Conservation (phyloP, 176 grass and related monocot species). For the Pontederia crassipes region DNA sequence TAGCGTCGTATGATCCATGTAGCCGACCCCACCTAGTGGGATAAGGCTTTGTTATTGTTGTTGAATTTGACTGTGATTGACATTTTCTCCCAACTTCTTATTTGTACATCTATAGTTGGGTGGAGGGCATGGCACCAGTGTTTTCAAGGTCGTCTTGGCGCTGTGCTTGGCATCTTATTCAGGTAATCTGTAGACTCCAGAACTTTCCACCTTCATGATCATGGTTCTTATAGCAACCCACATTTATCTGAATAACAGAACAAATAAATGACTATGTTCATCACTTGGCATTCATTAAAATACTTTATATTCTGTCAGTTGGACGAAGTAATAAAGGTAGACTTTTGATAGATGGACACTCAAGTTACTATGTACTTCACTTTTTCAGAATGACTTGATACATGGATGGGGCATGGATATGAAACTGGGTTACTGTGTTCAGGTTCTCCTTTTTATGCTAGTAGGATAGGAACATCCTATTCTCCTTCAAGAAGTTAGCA, state of each 20-base stretch:
- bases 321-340: too few relatives aligned
- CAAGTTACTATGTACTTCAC: neutral
- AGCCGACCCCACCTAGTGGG: too few relatives aligned
- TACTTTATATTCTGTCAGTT: too few relatives aligned
- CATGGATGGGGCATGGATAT: conserved; percentile 93
- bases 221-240: neutral
- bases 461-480: too few relatives aligned
- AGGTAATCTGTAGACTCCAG: conserved; percentile 30
- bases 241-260: too few relatives aligned
- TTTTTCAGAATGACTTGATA: conserved; percentile 71
- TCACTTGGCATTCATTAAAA: too few relatives aligned
- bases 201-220: neutral
- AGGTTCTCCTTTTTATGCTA: conserved; percentile 36
- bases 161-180: conserved; percentile 96
- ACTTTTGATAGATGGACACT: neutral
- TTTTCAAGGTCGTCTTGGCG: conserved; percentile 81
- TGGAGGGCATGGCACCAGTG: conserved; percentile 79
- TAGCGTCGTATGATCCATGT: too few relatives aligned
- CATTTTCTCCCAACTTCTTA: neutral
- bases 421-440: conserved; percentile 91
- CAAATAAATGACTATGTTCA: too few relatives aligned
- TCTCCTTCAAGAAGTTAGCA: too few relatives aligned
- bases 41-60: neutral
- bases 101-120: conserved; percentile 45
- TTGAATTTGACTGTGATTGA: neutral